Percentiles rank a stretch among this genome's conserved stretches.
Conservation (phyloP, 805 yeast genomes). For the Ogataea kodamae region DNA sequence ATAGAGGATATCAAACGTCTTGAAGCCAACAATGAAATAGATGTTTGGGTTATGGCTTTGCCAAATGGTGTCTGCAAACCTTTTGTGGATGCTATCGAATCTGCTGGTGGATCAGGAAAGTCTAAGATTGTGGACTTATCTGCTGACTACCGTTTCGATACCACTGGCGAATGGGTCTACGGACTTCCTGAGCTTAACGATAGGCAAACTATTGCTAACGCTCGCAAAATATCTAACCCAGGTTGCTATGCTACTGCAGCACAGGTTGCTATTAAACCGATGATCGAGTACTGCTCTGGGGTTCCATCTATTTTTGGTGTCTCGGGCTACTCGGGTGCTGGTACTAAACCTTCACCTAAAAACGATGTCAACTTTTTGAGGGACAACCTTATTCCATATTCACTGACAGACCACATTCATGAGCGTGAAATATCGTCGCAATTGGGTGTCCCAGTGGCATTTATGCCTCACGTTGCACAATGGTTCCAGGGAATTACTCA, state of each 20-base stretch:
- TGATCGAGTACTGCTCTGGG: constrained; percentile 63
- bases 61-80: constrained; percentile 97
- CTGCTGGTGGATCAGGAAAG: constrained; percentile 50
- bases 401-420: constrained; percentile 94
- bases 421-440: constrained; percentile 88
- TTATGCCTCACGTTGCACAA: constrained; percentile 96
- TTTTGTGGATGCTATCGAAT: constrained; percentile 75
- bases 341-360: constrained; percentile 97
- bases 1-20: constrained; percentile 78
- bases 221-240: constrained; percentile 88
- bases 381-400: constrained; percentile 89
- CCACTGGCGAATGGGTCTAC: constrained; percentile 82
- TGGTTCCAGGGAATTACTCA: constrained; percentile 99
- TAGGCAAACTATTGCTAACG: constrained; percentile 61
- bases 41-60: constrained; percentile 98
- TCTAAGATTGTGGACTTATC: constrained; percentile 88
- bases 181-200: constrained; percentile 91
- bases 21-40: constrained; percentile 76
- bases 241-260: constrained; percentile 99
- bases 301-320: constrained; percentile 89
- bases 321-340: constrained; percentile 98
- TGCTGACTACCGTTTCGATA: constrained; percentile 95
- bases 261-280: constrained; percentile 87
- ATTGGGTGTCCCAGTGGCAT: constrained; percentile 76
- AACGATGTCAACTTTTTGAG: constrained; percentile 73